Base-by-base conservation (phyloP, 768 basidiomycete genomes). In the Russula lepida region DNA sequence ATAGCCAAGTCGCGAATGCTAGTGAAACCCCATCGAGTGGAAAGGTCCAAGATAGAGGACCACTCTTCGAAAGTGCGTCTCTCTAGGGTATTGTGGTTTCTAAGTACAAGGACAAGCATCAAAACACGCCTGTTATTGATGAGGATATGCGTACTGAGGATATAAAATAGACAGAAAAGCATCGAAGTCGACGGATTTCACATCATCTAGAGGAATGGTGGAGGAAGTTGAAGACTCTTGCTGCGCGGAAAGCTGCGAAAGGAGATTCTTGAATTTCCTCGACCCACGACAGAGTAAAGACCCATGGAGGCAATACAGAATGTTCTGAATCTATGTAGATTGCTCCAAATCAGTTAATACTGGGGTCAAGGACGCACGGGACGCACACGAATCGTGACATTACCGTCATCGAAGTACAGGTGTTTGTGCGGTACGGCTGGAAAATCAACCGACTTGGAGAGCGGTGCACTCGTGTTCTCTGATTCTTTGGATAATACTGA, bases 101-200 rank as follows among this genome's bases (percentile, higher is more conserved):
- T 65, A 48, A 25, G 39, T 5, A 23, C 48, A 28, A 41, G 21
- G 12, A 44, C 12, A 21, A 17, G 15, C 6, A 21, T 59, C 1
- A 47, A 46, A 12, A 33, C 13, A 4, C 4, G n/a, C 32, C 25
- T n/a, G 17, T 1, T 17, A 15, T 30, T 21, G n/a, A 28, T 15
- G 48, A 19, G 13, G 32, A 46, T 13, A 54, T 37, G 50, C 64
- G 28, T 58, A 64, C 64, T 3, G 51, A 15, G 60, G 57, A 39
- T 65, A 65, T n/a, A 65, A 25, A 12, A 65, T 39, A 25, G 64
- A 62, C n/a, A 65, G 33, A 15, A 65, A 51, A 7, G 57, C 61
- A 32, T 65, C 57, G 11, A 65, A 62, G 13, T 65, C 64, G 6
- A 3, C 33, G n/a, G 27, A 17, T 33, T 52, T 56, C 35, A 58